Percentiles rank a stretch among this genome's conserved stretches.
Evolutionary conservation across 2,329 filamentous ascomycete genomes (phyloP).

Genomic region (Monosporascus cannonballus): DNA sequence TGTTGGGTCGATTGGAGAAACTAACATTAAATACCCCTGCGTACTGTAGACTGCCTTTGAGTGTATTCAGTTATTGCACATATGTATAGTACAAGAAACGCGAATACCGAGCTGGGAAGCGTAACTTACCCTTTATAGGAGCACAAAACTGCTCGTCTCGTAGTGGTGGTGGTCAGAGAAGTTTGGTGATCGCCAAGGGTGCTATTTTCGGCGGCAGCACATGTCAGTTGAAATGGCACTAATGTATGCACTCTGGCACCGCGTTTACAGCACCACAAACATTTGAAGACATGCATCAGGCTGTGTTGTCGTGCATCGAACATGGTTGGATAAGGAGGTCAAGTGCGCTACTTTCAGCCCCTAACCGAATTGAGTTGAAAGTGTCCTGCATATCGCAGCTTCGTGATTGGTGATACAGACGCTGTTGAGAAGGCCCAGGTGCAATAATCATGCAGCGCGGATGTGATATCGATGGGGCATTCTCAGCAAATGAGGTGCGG

Average conservation of each 20-base stretch:
- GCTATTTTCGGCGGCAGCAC: not conserved
- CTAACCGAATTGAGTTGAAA: not conserved
- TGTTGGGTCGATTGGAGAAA: too few relatives aligned
- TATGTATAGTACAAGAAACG: too few relatives aligned
- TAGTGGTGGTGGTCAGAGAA: too few relatives aligned
- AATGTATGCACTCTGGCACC: not conserved
- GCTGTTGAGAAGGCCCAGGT: not conserved
- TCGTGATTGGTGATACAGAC: not conserved
- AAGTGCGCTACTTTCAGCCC: not conserved
- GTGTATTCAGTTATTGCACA: too few relatives aligned
- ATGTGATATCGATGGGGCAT: not conserved
- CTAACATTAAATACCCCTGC: too few relatives aligned
- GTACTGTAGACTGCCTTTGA: too few relatives aligned
- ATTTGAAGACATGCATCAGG: not conserved
- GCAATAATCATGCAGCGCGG: not conserved
- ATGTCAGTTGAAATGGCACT: not conserved
- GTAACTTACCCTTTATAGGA: too few relatives aligned
- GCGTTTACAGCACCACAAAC: not conserved
- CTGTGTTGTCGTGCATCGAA: not conserved
- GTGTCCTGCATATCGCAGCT: not conserved
- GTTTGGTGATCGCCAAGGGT: too few relatives aligned
- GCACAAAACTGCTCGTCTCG: too few relatives aligned
- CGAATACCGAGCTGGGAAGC: too few relatives aligned
- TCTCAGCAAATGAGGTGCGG: not conserved
- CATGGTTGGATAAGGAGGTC: not conserved